A percentile compares a stretch with the other conserved stretches of the same genome.
Evolutionary conservation across 306 rosid genomes (phyloP).

Genomic region (Inga leiocalycina): DNA sequence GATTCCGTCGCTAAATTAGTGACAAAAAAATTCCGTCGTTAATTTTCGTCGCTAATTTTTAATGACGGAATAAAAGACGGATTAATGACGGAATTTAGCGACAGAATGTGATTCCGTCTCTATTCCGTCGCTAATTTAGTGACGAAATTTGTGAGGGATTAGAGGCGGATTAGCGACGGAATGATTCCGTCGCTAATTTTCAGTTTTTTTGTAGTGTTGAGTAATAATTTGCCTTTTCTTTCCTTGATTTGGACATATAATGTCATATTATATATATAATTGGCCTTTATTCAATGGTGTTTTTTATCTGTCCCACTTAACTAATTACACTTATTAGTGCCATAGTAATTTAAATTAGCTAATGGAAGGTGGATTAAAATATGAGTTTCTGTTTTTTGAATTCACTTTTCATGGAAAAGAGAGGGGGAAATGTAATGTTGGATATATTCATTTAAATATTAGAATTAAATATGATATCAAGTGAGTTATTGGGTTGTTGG

Average conservation of each 20-base stretch:
- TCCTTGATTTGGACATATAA: constrained; percentile 11
- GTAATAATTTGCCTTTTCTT: constrained; percentile 2
- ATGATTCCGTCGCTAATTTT: too few relatives aligned
- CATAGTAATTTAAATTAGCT: background rate
- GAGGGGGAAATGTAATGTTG: background rate
- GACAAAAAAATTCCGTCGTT: too few relatives aligned
- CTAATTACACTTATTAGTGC: background rate
- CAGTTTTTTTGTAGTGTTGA: background rate
- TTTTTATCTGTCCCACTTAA: background rate
- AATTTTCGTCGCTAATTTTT: too few relatives aligned
- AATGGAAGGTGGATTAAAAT: background rate
- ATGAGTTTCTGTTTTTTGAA: background rate
- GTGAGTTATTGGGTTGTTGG: background rate
- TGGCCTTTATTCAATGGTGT: background rate
- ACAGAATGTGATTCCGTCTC: too few relatives aligned
- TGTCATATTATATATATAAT: background rate
- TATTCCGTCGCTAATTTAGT: too few relatives aligned
- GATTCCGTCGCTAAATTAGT: too few relatives aligned
- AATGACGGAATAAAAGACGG: too few relatives aligned
- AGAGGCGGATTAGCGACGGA: too few relatives aligned
- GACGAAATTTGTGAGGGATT: too few relatives aligned
- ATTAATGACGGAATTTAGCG: too few relatives aligned
- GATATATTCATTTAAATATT: background rate
- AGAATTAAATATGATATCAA: background rate
- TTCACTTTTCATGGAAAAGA: background rate